phyloP scores from a whole-genome alignment of 371 early-diverging fungal species.

The Dichotomocladium elegans region DNA sequence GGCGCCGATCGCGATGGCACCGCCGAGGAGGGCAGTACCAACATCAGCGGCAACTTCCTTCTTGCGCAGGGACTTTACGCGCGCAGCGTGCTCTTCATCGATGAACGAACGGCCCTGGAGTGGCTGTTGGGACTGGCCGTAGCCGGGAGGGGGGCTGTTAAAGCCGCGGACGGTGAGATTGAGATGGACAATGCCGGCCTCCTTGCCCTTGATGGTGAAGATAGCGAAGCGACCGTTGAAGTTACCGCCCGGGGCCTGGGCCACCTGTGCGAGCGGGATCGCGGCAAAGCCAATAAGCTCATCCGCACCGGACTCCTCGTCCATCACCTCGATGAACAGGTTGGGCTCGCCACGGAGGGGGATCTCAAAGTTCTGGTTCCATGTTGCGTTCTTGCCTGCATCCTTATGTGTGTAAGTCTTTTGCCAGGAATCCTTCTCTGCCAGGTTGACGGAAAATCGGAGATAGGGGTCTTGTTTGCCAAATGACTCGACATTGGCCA shows the following conservation, averaged over 20 bases:
- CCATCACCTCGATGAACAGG: constrained; percentile 54
- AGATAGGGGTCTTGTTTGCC: constrained; percentile 62
- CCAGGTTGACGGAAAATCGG: constrained; percentile 45
- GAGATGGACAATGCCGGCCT: constrained; percentile 46
- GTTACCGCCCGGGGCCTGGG: constrained; percentile 45
- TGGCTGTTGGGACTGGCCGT: constrained; percentile 3
- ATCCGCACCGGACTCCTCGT: constrained; percentile 44
- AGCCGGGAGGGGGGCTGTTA: constrained; percentile 29
- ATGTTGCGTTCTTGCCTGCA: constrained; percentile 47
- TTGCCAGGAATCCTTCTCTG: constrained; percentile 44
- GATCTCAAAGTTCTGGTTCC: constrained; percentile 55
- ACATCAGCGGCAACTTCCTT: constrained; percentile 44
- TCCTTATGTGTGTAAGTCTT: constrained; percentile 55
- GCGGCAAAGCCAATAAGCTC: constrained; percentile 60
- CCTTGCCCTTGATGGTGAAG: constrained; percentile 42
- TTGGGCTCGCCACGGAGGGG: constrained; percentile 46
- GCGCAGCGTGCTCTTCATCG: constrained; percentile 42
- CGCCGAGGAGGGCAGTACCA: constrained; percentile 6
- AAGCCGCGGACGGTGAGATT: constrained; percentile 47
- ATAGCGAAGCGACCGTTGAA: constrained; percentile 48
- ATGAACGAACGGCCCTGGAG: constrained; percentile 48
- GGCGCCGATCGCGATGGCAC: constrained; percentile 27
- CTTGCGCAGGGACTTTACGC: constrained; percentile 45
- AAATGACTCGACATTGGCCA: constrained; percentile 37
- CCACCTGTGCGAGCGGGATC: constrained; percentile 54